Evolutionary conservation across 1,139 yeast species (phyloP), one percentile per base, ranked within the genome.

Genomic region (Hanseniaspora sp.): DNA sequence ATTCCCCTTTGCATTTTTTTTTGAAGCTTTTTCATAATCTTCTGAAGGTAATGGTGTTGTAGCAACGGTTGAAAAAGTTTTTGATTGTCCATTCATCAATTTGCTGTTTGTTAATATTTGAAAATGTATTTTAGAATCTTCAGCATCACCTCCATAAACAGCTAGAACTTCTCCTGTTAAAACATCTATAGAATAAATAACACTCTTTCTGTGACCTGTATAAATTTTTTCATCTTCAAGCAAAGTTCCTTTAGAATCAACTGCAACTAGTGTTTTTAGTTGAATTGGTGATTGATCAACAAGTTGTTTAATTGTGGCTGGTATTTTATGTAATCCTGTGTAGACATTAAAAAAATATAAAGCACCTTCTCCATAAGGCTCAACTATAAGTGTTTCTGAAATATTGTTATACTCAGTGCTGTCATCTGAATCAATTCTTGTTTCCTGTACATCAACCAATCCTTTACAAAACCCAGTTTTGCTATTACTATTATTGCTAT

Each of bases 231-330:
- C 95, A 63, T 87, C 96, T 18, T 88, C 95, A 5, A 63, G 44
- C 2, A 58, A 48, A 4, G 65, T 62, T 2, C 68, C 69, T 8
- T 57, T 30, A 12, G 62, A 63, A 57, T 76, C 75, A 29, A 74
- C 64, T 7, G 62, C 60, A n/a, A 66, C 55, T 23, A 63, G 57
- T 7, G 69, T 63, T 35, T 73, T 74, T 23, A 83, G 67, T 5
- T 85, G 79, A 64, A 85, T 83, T 0, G 99, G 98, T 3, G 96
- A 85, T 60, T 86, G 85, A 59, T 79, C 68, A 0, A 92, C 90
- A 58, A 92, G 72, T 59, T 85, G 85, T 60, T 80, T 80, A 41
- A 94, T 86, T 18, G 88, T 77, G 0, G 94, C 78, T 0, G 97
- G 96, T 7, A 92, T 72, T 64, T 80, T 83, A 63, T 85, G 86